Conservation (phyloP, 768 basidiomycete genomes). For the Mycena leptocephala region DNA sequence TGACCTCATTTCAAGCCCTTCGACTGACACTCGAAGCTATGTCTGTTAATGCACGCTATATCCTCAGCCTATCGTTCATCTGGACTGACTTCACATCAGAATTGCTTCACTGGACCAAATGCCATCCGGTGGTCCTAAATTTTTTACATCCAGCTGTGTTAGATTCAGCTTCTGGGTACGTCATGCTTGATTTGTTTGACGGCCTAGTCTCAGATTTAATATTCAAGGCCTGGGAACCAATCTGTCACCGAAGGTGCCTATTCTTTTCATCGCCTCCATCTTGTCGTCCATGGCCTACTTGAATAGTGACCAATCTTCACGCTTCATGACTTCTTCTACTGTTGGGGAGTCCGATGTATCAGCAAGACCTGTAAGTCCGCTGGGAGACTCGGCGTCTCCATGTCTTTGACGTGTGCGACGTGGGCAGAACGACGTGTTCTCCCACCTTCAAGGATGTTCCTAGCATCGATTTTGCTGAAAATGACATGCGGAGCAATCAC, state of each 20-base stretch:
- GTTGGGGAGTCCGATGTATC: neutral
- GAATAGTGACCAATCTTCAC: neutral
- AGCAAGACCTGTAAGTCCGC: neutral
- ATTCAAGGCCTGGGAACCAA: neutral
- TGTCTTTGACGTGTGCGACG: neutral
- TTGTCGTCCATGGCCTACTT: slow-evolving; percentile 20
- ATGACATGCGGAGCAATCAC: neutral
- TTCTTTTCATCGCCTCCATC: slow-evolving; percentile 30
- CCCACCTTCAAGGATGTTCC: slow-evolving; percentile 17
- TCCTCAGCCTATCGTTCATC: too few relatives aligned
- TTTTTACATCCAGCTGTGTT: too few relatives aligned
- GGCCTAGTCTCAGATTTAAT: too few relatives aligned
- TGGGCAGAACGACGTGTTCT: slow-evolving; percentile 16
- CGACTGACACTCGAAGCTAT: too few relatives aligned
- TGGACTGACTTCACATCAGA: too few relatives aligned
- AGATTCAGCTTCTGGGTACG: too few relatives aligned
- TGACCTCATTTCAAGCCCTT: too few relatives aligned
- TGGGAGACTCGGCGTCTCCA: neutral
- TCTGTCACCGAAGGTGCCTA: neutral
- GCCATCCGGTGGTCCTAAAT: too few relatives aligned
- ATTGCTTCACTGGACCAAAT: too few relatives aligned
- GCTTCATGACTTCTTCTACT: neutral
- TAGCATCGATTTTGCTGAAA: neutral
- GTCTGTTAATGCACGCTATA: too few relatives aligned
- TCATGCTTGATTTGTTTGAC: too few relatives aligned